phyloP scores from a whole-genome alignment of 2,329 filamentous ascomycete genomes.

The Cladophialophora chaetospira region DNA sequence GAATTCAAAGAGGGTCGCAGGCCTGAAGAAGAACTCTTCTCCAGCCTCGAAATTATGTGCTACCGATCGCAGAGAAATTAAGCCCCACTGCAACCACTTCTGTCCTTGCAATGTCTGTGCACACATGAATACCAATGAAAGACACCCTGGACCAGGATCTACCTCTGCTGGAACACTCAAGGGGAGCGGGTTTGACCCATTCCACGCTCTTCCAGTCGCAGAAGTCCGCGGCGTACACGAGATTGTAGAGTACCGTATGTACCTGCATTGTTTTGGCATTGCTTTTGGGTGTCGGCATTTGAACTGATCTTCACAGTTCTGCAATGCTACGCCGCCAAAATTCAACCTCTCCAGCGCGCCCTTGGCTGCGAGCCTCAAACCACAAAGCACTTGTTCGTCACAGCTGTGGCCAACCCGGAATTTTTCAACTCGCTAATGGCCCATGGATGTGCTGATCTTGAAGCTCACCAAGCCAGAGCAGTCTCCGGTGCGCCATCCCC shows the following conservation, averaged over 20 bases:
- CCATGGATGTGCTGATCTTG: slow-evolving; percentile 3
- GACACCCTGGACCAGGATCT: neutral
- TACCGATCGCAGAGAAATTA: neutral
- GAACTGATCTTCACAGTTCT: neutral
- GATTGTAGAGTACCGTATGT: slow-evolving; percentile 6
- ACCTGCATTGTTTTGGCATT: neutral
- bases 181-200: neutral
- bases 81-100: neutral
- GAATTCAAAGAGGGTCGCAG: neutral
- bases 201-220: neutral
- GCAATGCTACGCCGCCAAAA: slow-evolving; percentile 2
- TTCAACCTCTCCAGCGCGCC: slow-evolving; percentile 5
- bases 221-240: neutral
- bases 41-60: slow-evolving; percentile 37
- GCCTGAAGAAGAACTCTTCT: slow-evolving; percentile 34
- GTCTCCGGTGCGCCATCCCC: neutral
- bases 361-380: neutral
- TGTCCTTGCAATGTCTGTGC: neutral
- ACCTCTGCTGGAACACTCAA: neutral
- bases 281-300: neutral
- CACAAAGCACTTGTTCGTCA: neutral
- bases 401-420: slow-evolving; percentile 10
- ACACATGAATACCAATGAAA: neutral
- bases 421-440: slow-evolving; percentile 13
- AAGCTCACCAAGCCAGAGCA: neutral